Evolutionary conservation across 2,329 filamentous ascomycete genomes (phyloP).

Genomic region (Penicillium sp.): DNA sequence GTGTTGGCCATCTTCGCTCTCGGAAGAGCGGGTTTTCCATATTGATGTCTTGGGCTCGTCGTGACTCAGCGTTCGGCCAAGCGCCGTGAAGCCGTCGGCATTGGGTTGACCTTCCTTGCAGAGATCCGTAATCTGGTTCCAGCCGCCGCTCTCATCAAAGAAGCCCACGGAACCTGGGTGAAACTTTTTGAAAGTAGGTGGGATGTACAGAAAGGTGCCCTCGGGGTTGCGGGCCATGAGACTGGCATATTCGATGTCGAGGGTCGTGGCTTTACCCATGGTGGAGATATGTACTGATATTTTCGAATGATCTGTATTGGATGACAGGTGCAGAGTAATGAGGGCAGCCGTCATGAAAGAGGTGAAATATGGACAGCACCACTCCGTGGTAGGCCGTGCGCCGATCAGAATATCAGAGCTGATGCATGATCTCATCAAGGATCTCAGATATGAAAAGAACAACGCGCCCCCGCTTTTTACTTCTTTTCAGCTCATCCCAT

Average conservation of each 20-base stretch:
- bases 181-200: background rate
- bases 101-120: background rate
- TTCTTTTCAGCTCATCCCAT: background rate
- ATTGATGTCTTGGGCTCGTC: background rate
- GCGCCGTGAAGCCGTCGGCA: background rate
- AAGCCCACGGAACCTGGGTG: constrained; percentile 65
- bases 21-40: background rate
- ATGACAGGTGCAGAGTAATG: background rate
- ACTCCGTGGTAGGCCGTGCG: background rate
- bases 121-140: background rate
- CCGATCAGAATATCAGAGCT: background rate
- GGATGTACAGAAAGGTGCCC: background rate
- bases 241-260: background rate
- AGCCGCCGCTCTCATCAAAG: background rate
- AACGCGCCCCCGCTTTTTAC: background rate
- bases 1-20: background rate
- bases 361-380: background rate
- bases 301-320: background rate
- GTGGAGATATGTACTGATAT: background rate
- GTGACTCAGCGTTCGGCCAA: background rate
- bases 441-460: background rate
- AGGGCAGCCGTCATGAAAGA: background rate
- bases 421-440: background rate
- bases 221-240: background rate
- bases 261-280: background rate